These are phyloP conservation scores for Pythium plurisporium DNA, from an alignment of 352 stramenopile genomes.

Conservation along the genomic window DNA sequence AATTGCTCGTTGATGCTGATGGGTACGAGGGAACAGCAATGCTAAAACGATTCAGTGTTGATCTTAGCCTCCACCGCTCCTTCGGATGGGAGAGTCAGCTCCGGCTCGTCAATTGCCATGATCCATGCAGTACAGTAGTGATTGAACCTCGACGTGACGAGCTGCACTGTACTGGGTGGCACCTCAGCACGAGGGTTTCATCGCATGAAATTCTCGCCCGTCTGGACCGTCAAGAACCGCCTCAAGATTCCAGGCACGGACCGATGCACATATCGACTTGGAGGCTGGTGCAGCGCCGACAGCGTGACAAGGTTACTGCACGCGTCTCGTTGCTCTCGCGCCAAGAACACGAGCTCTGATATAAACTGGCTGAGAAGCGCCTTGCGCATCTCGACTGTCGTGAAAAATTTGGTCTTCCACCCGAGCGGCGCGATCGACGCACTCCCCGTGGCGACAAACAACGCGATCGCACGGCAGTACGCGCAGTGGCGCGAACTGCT, in stretches of 20 bases:
- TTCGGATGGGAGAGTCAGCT: too few species aligned
- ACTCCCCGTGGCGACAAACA: slow-evolving; percentile 29
- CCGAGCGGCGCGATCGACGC: slow-evolving; percentile 4
- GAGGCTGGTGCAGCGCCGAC: not conserved
- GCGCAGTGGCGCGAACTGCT: slow-evolving; percentile 6
- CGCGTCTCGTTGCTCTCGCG: slow-evolving; percentile 3
- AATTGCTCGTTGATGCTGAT: too few species aligned
- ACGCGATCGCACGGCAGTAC: slow-evolving; percentile 25
- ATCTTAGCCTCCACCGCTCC: too few species aligned
- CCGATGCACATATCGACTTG: slow-evolving; percentile 4
- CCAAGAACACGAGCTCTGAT: slow-evolving; percentile 21
- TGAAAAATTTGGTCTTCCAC: slow-evolving; percentile 20
- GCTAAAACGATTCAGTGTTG: too few species aligned
- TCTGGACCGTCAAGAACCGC: slow-evolving; percentile 22
- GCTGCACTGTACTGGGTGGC: not conserved
- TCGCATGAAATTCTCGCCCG: slow-evolving; percentile 23
- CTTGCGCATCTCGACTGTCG: slow-evolving; percentile 22
- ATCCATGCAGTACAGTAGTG: too few species aligned
- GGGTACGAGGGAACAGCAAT: too few species aligned
- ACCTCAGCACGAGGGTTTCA: not conserved
- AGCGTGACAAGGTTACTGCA: slow-evolving; percentile 16
- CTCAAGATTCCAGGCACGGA: slow-evolving; percentile 19
- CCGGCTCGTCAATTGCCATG: too few species aligned
- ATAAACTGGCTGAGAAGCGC: slow-evolving; percentile 22
- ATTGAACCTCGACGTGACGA: too few species aligned